Percentiles rank a stretch among this genome's conserved stretches.
Conservation (phyloP, 1,284 basidiomycete species). For the Amylostereum areolatum region DNA sequence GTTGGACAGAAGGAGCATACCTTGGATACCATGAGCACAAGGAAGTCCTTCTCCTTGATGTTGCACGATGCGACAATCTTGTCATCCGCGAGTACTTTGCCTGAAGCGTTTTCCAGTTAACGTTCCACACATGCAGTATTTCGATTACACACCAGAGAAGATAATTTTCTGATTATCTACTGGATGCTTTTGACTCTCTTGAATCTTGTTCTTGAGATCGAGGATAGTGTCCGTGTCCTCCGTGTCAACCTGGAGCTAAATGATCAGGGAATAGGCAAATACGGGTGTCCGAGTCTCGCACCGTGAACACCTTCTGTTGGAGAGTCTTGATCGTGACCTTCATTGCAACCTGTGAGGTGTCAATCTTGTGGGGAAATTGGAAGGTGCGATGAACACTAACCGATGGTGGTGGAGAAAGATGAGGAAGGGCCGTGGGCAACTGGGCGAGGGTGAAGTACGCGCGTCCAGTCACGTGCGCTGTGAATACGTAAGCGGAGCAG, state of each 20-base stretch:
- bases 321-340: constrained; percentile 93
- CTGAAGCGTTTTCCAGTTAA: constrained; percentile 33
- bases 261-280: background rate
- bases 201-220: constrained; percentile 84
- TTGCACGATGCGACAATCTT: constrained; percentile 86
- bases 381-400: constrained; percentile 18
- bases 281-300: constrained; percentile 18
- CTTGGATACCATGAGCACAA: constrained; percentile 98
- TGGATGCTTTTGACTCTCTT: constrained; percentile 69
- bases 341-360: constrained; percentile 40
- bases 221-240: constrained; percentile 74
- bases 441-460: no score
- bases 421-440: constrained; percentile 7
- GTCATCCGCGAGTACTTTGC: constrained; percentile 88
- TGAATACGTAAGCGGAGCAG: no score
- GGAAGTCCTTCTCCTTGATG: constrained; percentile 98
- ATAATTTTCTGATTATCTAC: constrained; percentile 87
- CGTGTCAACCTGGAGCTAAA: constrained; percentile 66
- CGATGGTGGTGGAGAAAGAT: constrained; percentile 10
- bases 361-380: constrained; percentile 11
- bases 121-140: constrained; percentile 3
- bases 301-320: constrained; percentile 83
- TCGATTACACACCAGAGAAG: constrained; percentile 67
- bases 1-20: no score
- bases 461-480: no score